Conservation (phyloP, 1,139 yeast genomes). For the Taphrina populina region DNA sequence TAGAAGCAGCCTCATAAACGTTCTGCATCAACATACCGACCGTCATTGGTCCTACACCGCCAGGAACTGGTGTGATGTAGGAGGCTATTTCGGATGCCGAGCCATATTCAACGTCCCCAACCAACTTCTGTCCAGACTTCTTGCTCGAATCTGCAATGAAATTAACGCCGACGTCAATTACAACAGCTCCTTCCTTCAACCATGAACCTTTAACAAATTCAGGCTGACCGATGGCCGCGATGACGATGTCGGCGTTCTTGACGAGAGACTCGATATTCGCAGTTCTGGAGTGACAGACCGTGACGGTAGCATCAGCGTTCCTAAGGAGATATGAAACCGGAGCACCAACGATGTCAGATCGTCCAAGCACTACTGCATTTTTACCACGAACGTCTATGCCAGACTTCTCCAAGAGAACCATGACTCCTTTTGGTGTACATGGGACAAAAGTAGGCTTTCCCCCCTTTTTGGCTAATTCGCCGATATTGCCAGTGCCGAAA, state of each 20-base stretch:
- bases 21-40: slow-evolving; percentile 93
- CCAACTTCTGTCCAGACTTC: slow-evolving; percentile 81
- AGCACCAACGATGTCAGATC: slow-evolving; percentile 94
- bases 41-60: slow-evolving; percentile 99
- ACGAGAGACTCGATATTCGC: slow-evolving; percentile 61
- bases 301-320: slow-evolving; percentile 80
- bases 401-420: slow-evolving; percentile 67
- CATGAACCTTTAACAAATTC: slow-evolving; percentile 82
- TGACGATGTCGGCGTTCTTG: slow-evolving; percentile 78
- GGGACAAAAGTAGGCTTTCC: slow-evolving; percentile 86
- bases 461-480: slow-evolving; percentile 85
- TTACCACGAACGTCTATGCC: slow-evolving; percentile 68
- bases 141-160: slow-evolving; percentile 72
- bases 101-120: slow-evolving; percentile 89
- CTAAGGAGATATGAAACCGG: slow-evolving; percentile 84
- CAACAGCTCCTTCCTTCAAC: slow-evolving; percentile 80
- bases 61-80: slow-evolving; percentile 93
- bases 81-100: slow-evolving; percentile 66
- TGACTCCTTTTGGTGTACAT: slow-evolving; percentile 94
- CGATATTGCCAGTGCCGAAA: slow-evolving; percentile 83
- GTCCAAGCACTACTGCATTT: slow-evolving; percentile 89
- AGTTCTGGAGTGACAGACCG: slow-evolving; percentile 79
- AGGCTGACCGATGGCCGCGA: slow-evolving; percentile 88
- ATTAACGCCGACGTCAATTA: slow-evolving; percentile 95
- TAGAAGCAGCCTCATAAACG: slow-evolving; percentile 76